Evolutionary conservation across 2,329 filamentous ascomycete species (phyloP).

Genomic region (Hypoxylon sp.): DNA sequence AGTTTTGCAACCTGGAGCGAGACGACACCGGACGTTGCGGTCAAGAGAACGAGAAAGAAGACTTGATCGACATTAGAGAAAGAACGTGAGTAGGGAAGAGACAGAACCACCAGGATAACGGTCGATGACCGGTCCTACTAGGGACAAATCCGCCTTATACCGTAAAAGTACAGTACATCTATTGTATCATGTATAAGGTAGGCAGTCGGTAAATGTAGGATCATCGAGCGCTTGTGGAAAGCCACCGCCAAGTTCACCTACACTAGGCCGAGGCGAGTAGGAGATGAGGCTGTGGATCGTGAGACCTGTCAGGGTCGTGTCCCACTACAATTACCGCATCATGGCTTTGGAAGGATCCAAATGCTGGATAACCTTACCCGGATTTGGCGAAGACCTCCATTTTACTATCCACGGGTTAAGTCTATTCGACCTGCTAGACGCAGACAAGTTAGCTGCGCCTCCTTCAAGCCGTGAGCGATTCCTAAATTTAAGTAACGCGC

Average conservation of each 20-base stretch:
- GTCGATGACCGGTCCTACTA: slow-evolving; percentile 23
- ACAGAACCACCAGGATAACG: slow-evolving; percentile 21
- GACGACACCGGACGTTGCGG: slow-evolving; percentile 29
- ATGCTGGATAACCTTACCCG: slow-evolving; percentile 27
- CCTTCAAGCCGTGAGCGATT: slow-evolving; percentile 6
- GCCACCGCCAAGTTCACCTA: slow-evolving; percentile 20
- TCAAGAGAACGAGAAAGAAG: slow-evolving; percentile 18
- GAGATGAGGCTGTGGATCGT: slow-evolving; percentile 40
- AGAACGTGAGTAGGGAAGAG: slow-evolving; percentile 22
- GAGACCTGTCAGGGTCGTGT: slow-evolving; percentile 25
- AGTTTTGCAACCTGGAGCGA: slow-evolving; percentile 23
- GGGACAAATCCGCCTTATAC: slow-evolving; percentile 27
- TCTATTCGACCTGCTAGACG: not conserved
- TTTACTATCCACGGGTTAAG: slow-evolving; percentile 25
- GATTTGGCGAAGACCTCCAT: slow-evolving; percentile 28
- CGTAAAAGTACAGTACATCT: slow-evolving; percentile 31
- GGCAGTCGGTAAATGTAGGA: slow-evolving; percentile 20
- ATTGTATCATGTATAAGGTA: slow-evolving; percentile 20
- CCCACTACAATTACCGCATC: slow-evolving; percentile 12
- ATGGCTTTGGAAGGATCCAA: slow-evolving; percentile 26
- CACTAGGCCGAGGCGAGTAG: slow-evolving; percentile 17
- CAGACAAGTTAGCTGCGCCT: slow-evolving; percentile 14
- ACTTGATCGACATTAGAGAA: slow-evolving; percentile 30
- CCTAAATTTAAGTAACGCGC: slow-evolving; percentile 16
- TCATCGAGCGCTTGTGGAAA: slow-evolving; percentile 30